Conservation (phyloP, 768 basidiomycete genomes). For the Coprinellus aureogranulatus region DNA sequence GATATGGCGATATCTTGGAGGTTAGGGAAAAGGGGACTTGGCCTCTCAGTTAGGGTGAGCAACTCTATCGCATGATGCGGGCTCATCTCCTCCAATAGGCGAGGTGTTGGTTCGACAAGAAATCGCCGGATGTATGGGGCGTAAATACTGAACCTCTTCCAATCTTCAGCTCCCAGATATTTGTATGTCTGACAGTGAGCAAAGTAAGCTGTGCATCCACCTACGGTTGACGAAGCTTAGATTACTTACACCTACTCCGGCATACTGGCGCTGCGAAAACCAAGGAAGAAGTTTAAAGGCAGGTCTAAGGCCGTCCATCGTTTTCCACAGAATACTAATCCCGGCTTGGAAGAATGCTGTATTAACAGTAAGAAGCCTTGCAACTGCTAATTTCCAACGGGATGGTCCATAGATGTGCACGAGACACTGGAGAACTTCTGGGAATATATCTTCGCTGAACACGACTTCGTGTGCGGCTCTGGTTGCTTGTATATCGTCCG, state of each 20-base stretch:
- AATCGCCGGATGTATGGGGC: not conserved
- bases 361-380: not conserved
- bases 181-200: not conserved
- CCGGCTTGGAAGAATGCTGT: not conserved
- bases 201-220: not conserved
- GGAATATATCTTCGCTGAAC: not conserved
- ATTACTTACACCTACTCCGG: not conserved
- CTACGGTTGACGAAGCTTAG: not conserved
- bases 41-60: not conserved
- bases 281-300: constrained; percentile 1
- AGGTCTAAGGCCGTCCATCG: not conserved
- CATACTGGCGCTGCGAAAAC: not conserved
- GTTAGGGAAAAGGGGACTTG: too few relatives aligned
- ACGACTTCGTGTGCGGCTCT: too few relatives aligned
- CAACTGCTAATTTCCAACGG: not conserved
- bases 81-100: not conserved
- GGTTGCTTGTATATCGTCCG: too few relatives aligned
- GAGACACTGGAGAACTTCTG: not conserved
- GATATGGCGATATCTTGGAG: too few relatives aligned
- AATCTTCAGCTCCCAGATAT: not conserved
- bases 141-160: not conserved
- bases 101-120: not conserved
- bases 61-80: not conserved
- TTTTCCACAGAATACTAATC: not conserved
- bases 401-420: not conserved